These are phyloP conservation scores for Ophiostoma sp. DNA, from an alignment of 2,329 filamentous ascomycete species.

Conservation along the genomic window DNA sequence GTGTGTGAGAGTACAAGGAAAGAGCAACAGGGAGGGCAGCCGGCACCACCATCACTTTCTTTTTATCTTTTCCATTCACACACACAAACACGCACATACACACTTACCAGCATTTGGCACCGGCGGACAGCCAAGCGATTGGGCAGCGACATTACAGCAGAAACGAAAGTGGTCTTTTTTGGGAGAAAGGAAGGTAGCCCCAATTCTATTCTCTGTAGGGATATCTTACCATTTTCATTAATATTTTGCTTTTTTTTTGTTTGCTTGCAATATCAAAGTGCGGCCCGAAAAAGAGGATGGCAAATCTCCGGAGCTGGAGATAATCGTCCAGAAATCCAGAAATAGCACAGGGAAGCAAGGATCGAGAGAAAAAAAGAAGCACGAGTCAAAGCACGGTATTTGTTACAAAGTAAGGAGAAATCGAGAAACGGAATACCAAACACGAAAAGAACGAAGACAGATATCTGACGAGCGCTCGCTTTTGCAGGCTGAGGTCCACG, in stretches of 20 bases:
- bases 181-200: background rate
- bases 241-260: background rate
- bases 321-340: background rate
- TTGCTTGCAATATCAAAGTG: background rate
- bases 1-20: background rate
- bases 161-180: background rate
- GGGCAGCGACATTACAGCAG: slow-evolving; percentile 5
- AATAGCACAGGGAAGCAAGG: slow-evolving; percentile 5
- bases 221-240: background rate
- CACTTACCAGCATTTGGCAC: background rate
- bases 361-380: background rate
- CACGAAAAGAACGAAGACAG: background rate
- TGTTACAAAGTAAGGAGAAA: background rate
- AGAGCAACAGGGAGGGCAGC: background rate
- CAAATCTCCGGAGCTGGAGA: background rate
- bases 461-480: background rate
- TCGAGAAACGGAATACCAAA: background rate
- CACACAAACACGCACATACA: background rate
- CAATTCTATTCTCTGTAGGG: background rate
- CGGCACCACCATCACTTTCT: background rate
- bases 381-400: background rate
- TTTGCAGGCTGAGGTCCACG: background rate
- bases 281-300: slow-evolving; percentile 19
- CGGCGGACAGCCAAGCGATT: background rate
- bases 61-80: background rate